Conservation (phyloP, 2,329 filamentous ascomycete genomes). For the Fusarium globosum region DNA sequence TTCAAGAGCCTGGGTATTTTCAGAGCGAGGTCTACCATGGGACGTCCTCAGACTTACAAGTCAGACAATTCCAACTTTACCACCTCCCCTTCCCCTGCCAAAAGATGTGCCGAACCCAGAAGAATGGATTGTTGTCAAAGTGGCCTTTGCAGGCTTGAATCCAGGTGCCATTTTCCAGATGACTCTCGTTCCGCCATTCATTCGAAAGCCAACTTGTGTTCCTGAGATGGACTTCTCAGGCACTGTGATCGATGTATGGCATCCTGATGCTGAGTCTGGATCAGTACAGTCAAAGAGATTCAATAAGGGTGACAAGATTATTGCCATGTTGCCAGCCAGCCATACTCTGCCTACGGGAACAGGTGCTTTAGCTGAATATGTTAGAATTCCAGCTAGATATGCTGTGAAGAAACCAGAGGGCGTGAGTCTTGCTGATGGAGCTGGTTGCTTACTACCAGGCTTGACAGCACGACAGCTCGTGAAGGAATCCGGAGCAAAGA, state of each 20-base stretch:
- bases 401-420: slow-evolving; percentile 48
- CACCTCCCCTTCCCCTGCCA: slow-evolving; percentile 41
- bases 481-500: slow-evolving; percentile 50
- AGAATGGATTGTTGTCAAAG: slow-evolving; percentile 54
- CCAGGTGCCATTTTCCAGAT: slow-evolving; percentile 56
- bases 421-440: slow-evolving; percentile 48
- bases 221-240: slow-evolving; percentile 60
- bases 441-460: slow-evolving; percentile 53
- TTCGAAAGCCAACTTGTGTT: slow-evolving; percentile 50
- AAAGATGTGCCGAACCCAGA: slow-evolving; percentile 43
- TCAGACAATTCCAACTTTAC: background rate
- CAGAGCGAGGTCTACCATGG: background rate
- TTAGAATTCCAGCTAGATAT: slow-evolving; percentile 51
- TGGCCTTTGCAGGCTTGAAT: slow-evolving; percentile 59
- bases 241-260: slow-evolving; percentile 51
- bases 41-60: background rate
- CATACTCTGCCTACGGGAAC: slow-evolving; percentile 37
- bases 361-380: slow-evolving; percentile 55
- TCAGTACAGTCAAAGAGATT: slow-evolving; percentile 17
- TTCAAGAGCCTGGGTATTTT: slow-evolving; percentile 2
- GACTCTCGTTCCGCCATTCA: slow-evolving; percentile 53
- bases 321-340: slow-evolving; percentile 3
- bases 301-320: slow-evolving; percentile 3
- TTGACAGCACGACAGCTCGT: slow-evolving; percentile 55
- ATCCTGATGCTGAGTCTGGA: slow-evolving; percentile 32